Conservation (phyloP, 192 early-diverging fungal genomes). For the Rhizoclosmatium sp. region DNA sequence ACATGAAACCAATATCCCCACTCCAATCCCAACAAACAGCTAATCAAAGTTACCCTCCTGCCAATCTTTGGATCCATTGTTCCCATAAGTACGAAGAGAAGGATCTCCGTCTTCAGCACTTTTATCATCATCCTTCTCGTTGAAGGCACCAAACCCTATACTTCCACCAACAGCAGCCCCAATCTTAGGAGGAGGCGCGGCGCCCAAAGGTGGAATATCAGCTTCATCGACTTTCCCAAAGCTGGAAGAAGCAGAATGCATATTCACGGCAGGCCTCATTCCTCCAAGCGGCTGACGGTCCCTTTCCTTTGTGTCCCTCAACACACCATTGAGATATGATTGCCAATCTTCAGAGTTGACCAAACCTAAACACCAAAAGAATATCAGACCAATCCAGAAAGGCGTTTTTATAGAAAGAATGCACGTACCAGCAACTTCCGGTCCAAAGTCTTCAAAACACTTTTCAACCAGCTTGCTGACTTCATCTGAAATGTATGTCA, state of each 20-base stretch:
- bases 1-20: constrained; percentile 6
- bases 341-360: constrained; percentile 60
- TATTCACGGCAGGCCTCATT: constrained; percentile 52
- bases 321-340: constrained; percentile 53
- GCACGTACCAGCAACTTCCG: constrained; percentile 52
- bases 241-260: constrained; percentile 18
- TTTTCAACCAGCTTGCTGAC: constrained; percentile 89
- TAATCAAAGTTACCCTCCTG: constrained; percentile 41
- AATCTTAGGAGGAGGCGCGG: constrained; percentile 29
- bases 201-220: constrained; percentile 36
- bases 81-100: constrained; percentile 37
- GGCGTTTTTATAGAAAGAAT: not conserved
- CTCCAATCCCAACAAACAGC: not conserved
- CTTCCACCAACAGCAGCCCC: constrained; percentile 40
- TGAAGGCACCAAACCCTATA: constrained; percentile 41
- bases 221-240: constrained; percentile 46
- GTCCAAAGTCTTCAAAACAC: constrained; percentile 54
- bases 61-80: constrained; percentile 28
- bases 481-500: constrained; percentile 97
- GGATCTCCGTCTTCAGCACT: constrained; percentile 61
- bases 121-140: not conserved
- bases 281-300: constrained; percentile 65
- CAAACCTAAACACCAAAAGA: constrained; percentile 39
- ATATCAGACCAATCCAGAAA: not conserved
- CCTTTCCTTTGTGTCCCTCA: constrained; percentile 62